Evolutionary conservation across 768 basidiomycete genomes (phyloP).

Genomic region (Leccinum aurantiacum): DNA sequence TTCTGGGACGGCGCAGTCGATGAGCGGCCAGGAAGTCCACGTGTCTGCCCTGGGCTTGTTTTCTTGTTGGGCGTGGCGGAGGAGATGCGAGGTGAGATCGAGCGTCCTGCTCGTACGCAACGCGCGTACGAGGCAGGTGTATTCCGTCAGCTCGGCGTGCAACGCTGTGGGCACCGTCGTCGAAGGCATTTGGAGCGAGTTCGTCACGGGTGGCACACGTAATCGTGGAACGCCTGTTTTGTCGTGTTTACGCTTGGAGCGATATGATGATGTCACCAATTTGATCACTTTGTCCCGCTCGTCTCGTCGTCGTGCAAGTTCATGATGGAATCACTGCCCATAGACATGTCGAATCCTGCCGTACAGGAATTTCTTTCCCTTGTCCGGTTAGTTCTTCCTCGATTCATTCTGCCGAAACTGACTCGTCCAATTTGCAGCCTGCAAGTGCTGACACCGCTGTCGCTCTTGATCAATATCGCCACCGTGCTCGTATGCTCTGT

Average conservation of each 20-base stretch:
- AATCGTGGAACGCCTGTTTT: conserved; percentile 3
- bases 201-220: not conserved
- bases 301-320: not conserved
- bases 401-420: not conserved
- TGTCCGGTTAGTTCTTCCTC: conserved; percentile 41
- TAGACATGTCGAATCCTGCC: conserved; percentile 60
- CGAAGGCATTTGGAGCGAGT: not conserved
- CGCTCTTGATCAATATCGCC: conserved; percentile 78
- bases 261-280: conserved; percentile 22
- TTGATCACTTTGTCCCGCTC: not conserved
- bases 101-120: conserved; percentile 57
- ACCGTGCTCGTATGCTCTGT: conserved; percentile 66
- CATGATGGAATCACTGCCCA: conserved; percentile 54
- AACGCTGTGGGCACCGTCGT: conserved; percentile 48
- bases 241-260: conserved; percentile 2
- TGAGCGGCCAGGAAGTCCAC: conserved; percentile 81
- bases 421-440: conserved; percentile 41
- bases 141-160: conserved; percentile 66
- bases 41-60: conserved; percentile 34
- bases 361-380: conserved; percentile 68
- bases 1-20: conserved; percentile 66
- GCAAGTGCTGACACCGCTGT: conserved; percentile 85
- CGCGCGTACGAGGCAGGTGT: conserved; percentile 62
- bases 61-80: conserved; percentile 26
- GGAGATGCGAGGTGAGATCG: conserved; percentile 57